Conservation (phyloP, 2,329 filamentous ascomycete genomes). For the Ophiostoma novo-ulmi region DNA sequence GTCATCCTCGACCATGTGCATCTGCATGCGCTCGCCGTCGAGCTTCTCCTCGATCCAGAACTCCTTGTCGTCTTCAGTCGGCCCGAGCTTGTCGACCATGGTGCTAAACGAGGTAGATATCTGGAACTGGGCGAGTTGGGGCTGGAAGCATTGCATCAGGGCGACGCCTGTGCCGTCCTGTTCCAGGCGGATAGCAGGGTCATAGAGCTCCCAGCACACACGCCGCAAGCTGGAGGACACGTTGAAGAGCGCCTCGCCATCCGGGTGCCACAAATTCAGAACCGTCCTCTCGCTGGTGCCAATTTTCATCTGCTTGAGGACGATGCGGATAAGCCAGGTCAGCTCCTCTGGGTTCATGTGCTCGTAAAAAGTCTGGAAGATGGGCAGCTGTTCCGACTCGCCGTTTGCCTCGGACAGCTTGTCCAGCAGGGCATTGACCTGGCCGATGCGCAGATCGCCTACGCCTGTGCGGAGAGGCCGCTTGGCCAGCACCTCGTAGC, state of each 20-base stretch:
- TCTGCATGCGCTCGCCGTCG: constrained; percentile 93
- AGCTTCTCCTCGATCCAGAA: constrained; percentile 99
- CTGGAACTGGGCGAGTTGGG: constrained; percentile 89
- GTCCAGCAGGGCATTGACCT: constrained; percentile 85
- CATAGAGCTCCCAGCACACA: constrained; percentile 89
- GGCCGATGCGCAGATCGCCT: constrained; percentile 77
- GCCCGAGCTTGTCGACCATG: constrained; percentile 64
- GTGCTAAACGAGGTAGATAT: constrained; percentile 70
- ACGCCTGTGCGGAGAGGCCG: constrained; percentile 67
- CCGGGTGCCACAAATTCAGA: constrained; percentile 74
- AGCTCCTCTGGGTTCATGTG: constrained; percentile 91
- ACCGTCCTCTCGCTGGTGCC: constrained; percentile 84
- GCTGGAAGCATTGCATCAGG: constrained; percentile 94
- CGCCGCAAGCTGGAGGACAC: constrained; percentile 84
- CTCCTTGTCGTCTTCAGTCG: constrained; percentile 63
- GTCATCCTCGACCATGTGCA: constrained; percentile 79
- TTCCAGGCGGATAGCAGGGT: constrained; percentile 67
- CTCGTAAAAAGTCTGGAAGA: constrained; percentile 79
- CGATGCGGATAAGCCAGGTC: constrained; percentile 90
- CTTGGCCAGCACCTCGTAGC: constrained; percentile 80
- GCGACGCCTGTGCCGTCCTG: constrained; percentile 68
- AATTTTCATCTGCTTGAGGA: constrained; percentile 70
- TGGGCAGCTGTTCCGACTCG: constrained; percentile 76
- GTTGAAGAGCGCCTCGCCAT: constrained; percentile 74
- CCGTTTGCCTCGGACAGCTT: constrained; percentile 67